Base-by-base conservation (phyloP, 768 basidiomycete genomes). In the Suillus variegatus region DNA sequence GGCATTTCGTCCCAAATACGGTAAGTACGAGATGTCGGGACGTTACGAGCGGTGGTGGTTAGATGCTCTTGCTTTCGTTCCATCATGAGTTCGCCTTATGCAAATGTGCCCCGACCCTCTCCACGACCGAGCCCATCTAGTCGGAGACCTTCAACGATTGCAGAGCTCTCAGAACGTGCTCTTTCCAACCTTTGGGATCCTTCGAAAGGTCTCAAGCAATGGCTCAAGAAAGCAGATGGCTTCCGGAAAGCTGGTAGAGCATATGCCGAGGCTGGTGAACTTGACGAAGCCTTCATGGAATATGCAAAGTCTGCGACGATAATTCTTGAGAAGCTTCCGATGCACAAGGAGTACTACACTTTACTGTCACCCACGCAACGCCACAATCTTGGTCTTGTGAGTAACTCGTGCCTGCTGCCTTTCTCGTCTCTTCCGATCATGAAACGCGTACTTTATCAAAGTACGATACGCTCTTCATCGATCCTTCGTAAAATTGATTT, bases 251-350 rank as follows among this genome's bases (percentile, higher is more conserved):
- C 82, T 22, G 90, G 84, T 36, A 85, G 83, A 67, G 77, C 77
- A 28, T 78, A 77, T 69, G 75, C 77, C 1, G 80, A 82, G 43
- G 77, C 78, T 22, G 83, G 84, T 2, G 87, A 94, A 73, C 78
- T 88, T 57, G 90, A 93, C 73, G 79, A 76, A n/a, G 90, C 88
- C 1, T 94, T 93, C 74, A 80, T 93, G 20, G 82, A 86, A 66
- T 86, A 85, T 60, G 92, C 92, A 3, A 86, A 82, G 66, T 90
- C 92, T 10, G 91, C 91, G 0, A 92, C 90, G 1, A 79, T 94
- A 64, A 90, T 93, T 6, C 84, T 92, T 13, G 91, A 94, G 79
- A 88, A 85, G 68, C 79, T 94, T n/a, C 92, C 92, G 0, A 78
- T 80, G 1, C 93, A 94, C 77, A 79, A 82, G 62, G 88, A 92